phyloP scores from a whole-genome alignment of 2,329 filamentous ascomycete genomes.

The Hypoxylon sp. region DNA sequence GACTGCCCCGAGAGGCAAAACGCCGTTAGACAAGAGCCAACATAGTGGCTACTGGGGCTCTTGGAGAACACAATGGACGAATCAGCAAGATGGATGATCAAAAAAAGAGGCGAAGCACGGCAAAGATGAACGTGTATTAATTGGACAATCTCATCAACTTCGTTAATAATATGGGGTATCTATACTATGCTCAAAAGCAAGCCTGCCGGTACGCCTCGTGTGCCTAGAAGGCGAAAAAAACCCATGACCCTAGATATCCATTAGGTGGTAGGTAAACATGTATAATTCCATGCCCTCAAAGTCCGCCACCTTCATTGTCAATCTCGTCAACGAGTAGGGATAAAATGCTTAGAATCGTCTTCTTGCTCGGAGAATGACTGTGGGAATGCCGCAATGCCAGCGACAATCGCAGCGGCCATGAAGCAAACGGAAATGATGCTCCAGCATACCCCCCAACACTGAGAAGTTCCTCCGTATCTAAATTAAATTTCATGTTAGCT shows the following conservation, averaged over 20 bases:
- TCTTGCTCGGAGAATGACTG: constrained; percentile 69
- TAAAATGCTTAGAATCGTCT: constrained; percentile 45
- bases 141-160: constrained; percentile 3
- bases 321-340: constrained; percentile 36
- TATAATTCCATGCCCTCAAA: neutral
- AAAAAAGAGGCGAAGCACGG: neutral
- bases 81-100: neutral
- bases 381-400: constrained; percentile 81
- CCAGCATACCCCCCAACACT: constrained; percentile 87
- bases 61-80: neutral
- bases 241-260: constrained; percentile 1
- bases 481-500: too few relatives aligned
- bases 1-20: neutral
- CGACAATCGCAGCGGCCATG: constrained; percentile 81
- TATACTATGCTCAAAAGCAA: constrained; percentile 24
- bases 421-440: constrained; percentile 78
- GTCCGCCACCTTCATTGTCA: neutral
- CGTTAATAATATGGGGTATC: constrained; percentile 28
- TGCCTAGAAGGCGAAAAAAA: constrained; percentile 3
- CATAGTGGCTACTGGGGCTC: neutral
- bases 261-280: neutral
- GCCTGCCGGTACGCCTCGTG: constrained; percentile 22
- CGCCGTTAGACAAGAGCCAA: neutral
- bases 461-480: constrained; percentile 81
- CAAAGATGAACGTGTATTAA: neutral